Conservation (phyloP, 495 filamentous ascomycete genomes). For the Saxispiralis lemnorum region DNA sequence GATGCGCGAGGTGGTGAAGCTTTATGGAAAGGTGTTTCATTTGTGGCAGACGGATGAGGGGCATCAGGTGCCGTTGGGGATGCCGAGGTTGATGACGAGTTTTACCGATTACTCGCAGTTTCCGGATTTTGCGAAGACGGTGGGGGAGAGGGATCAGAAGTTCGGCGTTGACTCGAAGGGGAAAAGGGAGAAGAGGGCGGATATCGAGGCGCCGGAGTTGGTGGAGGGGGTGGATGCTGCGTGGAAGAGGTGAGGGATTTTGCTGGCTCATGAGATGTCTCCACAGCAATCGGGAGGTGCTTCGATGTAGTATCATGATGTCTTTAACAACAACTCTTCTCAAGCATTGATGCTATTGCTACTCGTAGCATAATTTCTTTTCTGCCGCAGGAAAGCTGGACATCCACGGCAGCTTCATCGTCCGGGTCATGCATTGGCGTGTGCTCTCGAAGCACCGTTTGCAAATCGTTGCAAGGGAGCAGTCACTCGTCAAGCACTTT, state of each 20-base stretch:
- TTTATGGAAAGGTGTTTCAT: conserved; percentile 86
- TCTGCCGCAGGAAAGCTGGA: no score
- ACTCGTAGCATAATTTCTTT: no score
- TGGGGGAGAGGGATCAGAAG: conserved; percentile 47
- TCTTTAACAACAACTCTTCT: no score
- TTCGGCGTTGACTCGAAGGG: conserved; percentile 41
- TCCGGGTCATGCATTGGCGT: no score
- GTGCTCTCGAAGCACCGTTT: no score
- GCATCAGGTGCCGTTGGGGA: conserved; percentile 53
- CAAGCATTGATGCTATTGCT: no score
- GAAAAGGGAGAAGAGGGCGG: conserved; percentile 46
- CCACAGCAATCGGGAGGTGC: no score
- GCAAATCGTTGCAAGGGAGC: no score
- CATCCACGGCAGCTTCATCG: no score
- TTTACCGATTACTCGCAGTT: conserved; percentile 42
- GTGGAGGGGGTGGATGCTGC: conserved; percentile 39
- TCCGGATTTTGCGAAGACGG: conserved; percentile 36
- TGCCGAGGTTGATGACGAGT: conserved; percentile 63
- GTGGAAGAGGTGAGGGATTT: conserved; percentile 21
- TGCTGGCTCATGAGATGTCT: no score
- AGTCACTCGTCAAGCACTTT: no score
- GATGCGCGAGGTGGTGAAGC: conserved; percentile 51
- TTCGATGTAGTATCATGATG: no score
- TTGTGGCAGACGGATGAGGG: conserved; percentile 80
- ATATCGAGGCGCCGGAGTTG: conserved; percentile 39